Base-by-base conservation (phyloP, 2,329 filamentous ascomycete genomes). In the Dryadomyces sulphureus region DNA sequence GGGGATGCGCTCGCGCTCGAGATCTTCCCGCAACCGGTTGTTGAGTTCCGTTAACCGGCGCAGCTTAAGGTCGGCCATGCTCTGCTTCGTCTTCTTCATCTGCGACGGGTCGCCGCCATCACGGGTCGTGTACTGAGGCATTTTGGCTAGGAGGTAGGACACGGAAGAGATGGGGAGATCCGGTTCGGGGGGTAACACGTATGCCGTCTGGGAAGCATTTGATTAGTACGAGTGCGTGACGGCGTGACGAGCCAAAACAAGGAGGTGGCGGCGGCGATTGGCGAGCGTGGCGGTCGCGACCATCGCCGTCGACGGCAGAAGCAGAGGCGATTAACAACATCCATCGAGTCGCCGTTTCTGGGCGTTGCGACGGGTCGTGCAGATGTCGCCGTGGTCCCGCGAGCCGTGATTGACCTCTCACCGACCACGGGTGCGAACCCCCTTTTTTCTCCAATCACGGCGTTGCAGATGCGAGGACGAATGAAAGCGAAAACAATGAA, bases 31-130 rank as follows among this genome's bases (percentile, higher is more conserved):
- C 64, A 98, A 70, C 57, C 92, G 83, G 66, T 87, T 87, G 74
- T 96, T 98, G 59, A 98, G 78, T 70, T 98, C 92, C 51, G 89
- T 96, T 66, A 98, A 74, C 54, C 92, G 84, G 59, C 92, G 82
- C 59, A 96, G 79, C 75, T 98, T 98, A 54, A 98, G 77, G 65
- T 98, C 92, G 56, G 90, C 90, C 86, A 98, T 96, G 63, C 87
- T 94, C 70, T 96, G 92, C 74, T 95, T 95, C 72, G 93, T 96
- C 72, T 89, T 94, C 75, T 77, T 79, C 57, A 79, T 76, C 62
- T 81, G 76, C 58, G 74, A 75, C 62, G 76, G 75, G 61, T 81
- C 77, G 65, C 75, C 75, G 51, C 77, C 74, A 60, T 81, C 77
- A 57, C 77, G 73, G 42, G 77, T 79, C 48, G 76, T 79, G 66